These are phyloP conservation scores for Euphorbia tirucalli DNA, from an alignment of 345 rosid genomes.

Conservation along the genomic window DNA sequence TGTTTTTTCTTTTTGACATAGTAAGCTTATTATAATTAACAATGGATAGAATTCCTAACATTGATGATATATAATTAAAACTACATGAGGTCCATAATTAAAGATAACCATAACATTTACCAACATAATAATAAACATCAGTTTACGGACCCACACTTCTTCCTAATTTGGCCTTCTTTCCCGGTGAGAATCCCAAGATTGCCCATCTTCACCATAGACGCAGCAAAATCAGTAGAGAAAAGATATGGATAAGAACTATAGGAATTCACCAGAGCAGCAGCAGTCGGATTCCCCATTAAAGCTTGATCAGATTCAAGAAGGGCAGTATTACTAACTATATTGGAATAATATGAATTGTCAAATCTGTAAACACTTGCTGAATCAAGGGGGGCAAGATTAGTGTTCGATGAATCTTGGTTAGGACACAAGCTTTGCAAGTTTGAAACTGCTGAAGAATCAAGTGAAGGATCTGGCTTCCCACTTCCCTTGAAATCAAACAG, in stretches of 20 bases:
- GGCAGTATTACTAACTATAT: conserved; percentile 30
- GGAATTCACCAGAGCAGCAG: conserved; percentile 51
- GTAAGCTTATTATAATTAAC: too few species aligned
- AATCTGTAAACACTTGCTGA: conserved; percentile 35
- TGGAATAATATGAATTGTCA: conserved; percentile 66
- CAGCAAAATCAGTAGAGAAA: conserved; percentile 57
- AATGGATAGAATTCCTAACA: too few species aligned
- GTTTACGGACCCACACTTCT: conserved; percentile 60
- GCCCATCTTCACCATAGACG: conserved; percentile 69
- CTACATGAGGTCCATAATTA: too few species aligned
- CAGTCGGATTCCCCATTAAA: conserved; percentile 41
- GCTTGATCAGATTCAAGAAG: conserved; percentile 79
- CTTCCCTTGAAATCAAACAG: conserved; percentile 67
- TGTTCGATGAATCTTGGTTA: conserved; percentile 49
- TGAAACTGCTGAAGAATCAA: conserved; percentile 41
- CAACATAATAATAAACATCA: conserved; percentile 11
- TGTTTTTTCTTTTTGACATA: too few species aligned
- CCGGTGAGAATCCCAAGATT: conserved; percentile 64
- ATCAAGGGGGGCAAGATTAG: conserved; percentile 68
- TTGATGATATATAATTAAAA: neutral
- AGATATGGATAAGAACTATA: conserved; percentile 48
- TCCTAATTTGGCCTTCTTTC: conserved; percentile 58
- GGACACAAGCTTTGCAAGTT: conserved; percentile 49
- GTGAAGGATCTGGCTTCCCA: conserved; percentile 70
- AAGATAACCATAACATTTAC: neutral